phyloP scores from a whole-genome alignment of 139 green algal genomes.

The Coccomyxa sp. region DNA sequence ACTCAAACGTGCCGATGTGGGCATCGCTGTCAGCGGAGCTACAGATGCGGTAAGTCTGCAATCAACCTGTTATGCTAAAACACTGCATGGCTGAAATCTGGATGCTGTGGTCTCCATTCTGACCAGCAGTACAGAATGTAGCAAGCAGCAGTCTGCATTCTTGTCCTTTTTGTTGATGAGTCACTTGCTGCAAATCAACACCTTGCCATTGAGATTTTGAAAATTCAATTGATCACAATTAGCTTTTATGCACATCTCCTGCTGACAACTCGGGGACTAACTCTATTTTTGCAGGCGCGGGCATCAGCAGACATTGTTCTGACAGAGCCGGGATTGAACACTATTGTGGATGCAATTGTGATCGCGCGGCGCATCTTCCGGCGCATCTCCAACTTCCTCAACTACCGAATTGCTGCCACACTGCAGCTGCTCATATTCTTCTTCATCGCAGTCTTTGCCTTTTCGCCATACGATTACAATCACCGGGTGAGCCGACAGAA shows the following conservation, averaged over 20 bases:
- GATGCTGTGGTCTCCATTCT: neutral
- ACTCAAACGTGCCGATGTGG: conserved; percentile 79
- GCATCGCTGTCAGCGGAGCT: conserved; percentile 66
- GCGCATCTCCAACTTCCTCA: conserved; percentile 76
- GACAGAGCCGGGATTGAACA: conserved; percentile 42
- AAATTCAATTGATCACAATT: too few species aligned
- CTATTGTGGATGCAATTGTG: conserved; percentile 69
- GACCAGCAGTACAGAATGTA: neutral
- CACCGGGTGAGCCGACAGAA: neutral
- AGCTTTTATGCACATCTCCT: too few species aligned
- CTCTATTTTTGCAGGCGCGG: conserved; percentile 36
- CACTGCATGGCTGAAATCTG: too few species aligned
- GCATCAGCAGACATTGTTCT: conserved; percentile 81
- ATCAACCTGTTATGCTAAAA: neutral
- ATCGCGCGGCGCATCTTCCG: conserved; percentile 83
- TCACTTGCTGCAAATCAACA: too few species aligned
- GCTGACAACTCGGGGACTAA: too few species aligned
- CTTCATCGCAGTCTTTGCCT: conserved; percentile 76
- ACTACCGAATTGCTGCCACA: conserved; percentile 54
- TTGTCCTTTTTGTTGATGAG: too few species aligned
- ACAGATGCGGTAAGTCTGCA: neutral
- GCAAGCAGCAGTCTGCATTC: neutral
- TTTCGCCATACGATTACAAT: conserved; percentile 56
- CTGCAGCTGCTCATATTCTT: conserved; percentile 86
- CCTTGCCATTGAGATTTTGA: too few species aligned